A percentile compares a stretch with the other conserved stretches of the same genome.
Evolutionary conservation across 805 yeast species (phyloP).

Genomic region (Yarrowia sp.): DNA sequence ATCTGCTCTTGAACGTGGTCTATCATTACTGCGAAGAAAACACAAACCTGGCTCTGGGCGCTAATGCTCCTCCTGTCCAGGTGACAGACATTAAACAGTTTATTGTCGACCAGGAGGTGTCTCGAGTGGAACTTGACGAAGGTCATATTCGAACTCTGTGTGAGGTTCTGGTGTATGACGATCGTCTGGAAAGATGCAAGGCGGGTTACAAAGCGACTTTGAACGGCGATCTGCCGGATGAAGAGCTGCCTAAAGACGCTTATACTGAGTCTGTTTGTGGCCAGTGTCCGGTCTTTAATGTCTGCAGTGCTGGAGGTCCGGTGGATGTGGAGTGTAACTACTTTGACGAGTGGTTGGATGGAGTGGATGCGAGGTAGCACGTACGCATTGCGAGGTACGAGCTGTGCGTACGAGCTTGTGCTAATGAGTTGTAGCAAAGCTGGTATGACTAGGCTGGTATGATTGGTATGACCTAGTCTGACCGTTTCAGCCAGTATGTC

Average conservation of each 20-base stretch:
- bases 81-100: constrained; percentile 55
- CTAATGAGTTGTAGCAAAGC: too few species aligned
- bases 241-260: constrained; percentile 25
- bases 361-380: too few species aligned
- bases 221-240: constrained; percentile 26
- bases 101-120: constrained; percentile 65
- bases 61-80: constrained; percentile 66
- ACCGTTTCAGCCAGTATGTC: too few species aligned
- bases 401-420: too few species aligned
- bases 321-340: constrained; percentile 38
- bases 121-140: constrained; percentile 72
- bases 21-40: constrained; percentile 68
- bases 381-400: too few species aligned
- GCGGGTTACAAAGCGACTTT: constrained; percentile 46
- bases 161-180: constrained; percentile 84
- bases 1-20: constrained; percentile 72
- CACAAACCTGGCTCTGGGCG: constrained; percentile 45
- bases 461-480: too few species aligned
- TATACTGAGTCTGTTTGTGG: constrained; percentile 39
- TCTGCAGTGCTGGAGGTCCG: constrained; percentile 36
- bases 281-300: constrained; percentile 34
- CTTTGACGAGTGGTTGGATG: constrained; percentile 38
- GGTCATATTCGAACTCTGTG: constrained; percentile 77
- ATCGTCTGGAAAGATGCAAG: constrained; percentile 65
- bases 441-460: too few species aligned